Evolutionary conservation across 257 asterid genomes (phyloP).

Genomic region (Petrea volubilis): DNA sequence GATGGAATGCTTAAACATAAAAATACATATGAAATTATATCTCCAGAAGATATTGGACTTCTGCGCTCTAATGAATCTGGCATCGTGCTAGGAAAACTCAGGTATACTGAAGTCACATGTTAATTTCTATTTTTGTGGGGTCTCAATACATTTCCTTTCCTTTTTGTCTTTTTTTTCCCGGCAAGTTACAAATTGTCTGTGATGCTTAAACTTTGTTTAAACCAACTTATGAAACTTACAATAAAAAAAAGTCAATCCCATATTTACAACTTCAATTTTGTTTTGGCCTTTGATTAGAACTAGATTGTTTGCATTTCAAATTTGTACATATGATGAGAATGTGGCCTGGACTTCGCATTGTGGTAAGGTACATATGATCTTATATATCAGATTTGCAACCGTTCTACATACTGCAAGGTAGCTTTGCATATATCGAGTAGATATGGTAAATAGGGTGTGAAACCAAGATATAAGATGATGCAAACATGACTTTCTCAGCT

Average conservation of each 20-base stretch:
- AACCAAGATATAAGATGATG: no score
- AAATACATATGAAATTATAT: slow-evolving; percentile 81
- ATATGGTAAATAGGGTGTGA: no score
- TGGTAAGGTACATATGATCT: neutral
- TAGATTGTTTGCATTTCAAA: neutral
- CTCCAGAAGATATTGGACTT: slow-evolving; percentile 94
- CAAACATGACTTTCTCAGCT: no score
- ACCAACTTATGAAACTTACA: neutral
- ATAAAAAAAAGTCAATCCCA: neutral
- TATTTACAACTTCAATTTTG: neutral
- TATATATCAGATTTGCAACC: neutral
- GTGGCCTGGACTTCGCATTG: neutral
- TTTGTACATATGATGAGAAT: neutral
- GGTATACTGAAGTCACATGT: slow-evolving; percentile 40
- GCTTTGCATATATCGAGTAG: neutral
- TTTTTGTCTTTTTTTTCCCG: neutral
- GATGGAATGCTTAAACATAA: slow-evolving; percentile 94
- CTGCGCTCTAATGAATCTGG: slow-evolving; percentile 81
- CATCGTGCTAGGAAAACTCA: slow-evolving; percentile 87
- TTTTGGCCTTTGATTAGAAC: neutral
- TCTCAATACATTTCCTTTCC: neutral
- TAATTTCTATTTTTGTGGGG: neutral
- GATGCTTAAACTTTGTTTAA: slow-evolving; percentile 4
- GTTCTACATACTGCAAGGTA: neutral
- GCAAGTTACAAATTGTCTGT: neutral